Percentiles rank a stretch among this genome's conserved stretches.
Conservation (phyloP, 1,284 basidiomycete species). For the Blastosporella zonata region DNA sequence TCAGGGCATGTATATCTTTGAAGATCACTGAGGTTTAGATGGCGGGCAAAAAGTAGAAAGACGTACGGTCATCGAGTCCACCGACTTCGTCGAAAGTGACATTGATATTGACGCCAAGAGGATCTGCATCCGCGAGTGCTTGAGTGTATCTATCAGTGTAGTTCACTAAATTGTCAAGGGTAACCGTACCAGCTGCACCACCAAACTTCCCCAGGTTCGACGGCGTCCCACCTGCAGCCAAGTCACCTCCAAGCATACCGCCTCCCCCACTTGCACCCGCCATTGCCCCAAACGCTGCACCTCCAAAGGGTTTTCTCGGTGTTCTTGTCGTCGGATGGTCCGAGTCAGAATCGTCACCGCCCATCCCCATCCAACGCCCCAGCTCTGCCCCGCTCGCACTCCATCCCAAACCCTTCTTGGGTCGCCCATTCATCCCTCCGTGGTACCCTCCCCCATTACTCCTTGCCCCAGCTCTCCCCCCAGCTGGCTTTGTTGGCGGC, state of each 20-base stretch:
- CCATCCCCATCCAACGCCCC: slow-evolving; percentile 70
- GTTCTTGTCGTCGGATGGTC: slow-evolving; percentile 58
- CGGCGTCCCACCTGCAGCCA: slow-evolving; percentile 68
- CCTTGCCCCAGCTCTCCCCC: slow-evolving; percentile 22
- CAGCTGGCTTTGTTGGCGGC: slow-evolving; percentile 37
- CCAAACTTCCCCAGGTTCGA: slow-evolving; percentile 82
- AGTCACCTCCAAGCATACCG: slow-evolving; percentile 56
- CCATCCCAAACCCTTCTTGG: slow-evolving; percentile 59
- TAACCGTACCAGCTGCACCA: slow-evolving; percentile 54
- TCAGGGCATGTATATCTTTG: slow-evolving; percentile 91
- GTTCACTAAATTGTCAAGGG: neutral
- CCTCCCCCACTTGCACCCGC: slow-evolving; percentile 40
- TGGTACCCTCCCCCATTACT: slow-evolving; percentile 22
- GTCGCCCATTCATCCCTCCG: slow-evolving; percentile 31
- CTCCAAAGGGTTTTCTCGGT: slow-evolving; percentile 62
- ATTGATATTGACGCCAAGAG: slow-evolving; percentile 90
- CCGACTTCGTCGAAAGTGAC: slow-evolving; percentile 98
- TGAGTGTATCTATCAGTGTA: slow-evolving; percentile 14
- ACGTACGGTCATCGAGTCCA: slow-evolving; percentile 87
- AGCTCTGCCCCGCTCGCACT: slow-evolving; percentile 74
- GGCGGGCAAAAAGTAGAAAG: slow-evolving; percentile 15
- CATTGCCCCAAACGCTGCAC: slow-evolving; percentile 47
- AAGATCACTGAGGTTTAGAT: neutral
- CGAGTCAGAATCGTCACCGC: slow-evolving; percentile 74
- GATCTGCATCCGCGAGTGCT: slow-evolving; percentile 96